Percentiles rank a stretch among this genome's conserved stretches.
These are phyloP conservation scores for Camellia oleifera DNA, from an alignment of 179 eudicot species.

Conservation along the genomic window DNA sequence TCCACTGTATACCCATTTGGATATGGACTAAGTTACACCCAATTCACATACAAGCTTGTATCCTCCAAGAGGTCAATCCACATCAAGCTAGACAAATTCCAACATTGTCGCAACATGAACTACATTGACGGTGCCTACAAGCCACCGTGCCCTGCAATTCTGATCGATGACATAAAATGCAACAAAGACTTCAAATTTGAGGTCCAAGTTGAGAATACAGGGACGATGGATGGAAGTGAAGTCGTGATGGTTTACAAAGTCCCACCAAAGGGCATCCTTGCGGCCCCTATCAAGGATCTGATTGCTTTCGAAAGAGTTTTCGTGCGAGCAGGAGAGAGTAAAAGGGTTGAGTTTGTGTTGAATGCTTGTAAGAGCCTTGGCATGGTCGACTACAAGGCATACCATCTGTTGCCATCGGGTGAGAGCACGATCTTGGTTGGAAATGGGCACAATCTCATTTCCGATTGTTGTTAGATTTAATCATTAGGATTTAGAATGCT, in stretches of 20 bases:
- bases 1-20: conserved; percentile 27
- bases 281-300: conserved; percentile 24
- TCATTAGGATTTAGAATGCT: not conserved
- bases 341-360: conserved; percentile 14
- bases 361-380: conserved; percentile 27
- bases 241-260: conserved; percentile 25
- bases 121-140: conserved; percentile 9
- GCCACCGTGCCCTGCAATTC: conserved; percentile 22
- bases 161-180: conserved; percentile 15
- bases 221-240: conserved; percentile 25
- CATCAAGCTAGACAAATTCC: conserved; percentile 8
- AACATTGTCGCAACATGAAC: conserved; percentile 20
- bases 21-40: conserved; percentile 26
- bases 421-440: conserved; percentile 20
- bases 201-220: conserved; percentile 25
- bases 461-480: conserved; percentile 12
- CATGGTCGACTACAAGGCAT: conserved; percentile 19
- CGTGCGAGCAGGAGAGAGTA: conserved; percentile 2
- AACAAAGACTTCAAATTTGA: conserved; percentile 4
- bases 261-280: conserved; percentile 19
- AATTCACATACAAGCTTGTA: conserved; percentile 9
- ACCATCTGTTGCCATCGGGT: conserved; percentile 22
- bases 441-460: conserved; percentile 16
- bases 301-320: conserved; percentile 30
- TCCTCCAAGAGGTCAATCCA: not conserved